Base-by-base conservation (phyloP, 2,329 filamentous ascomycete species). In the Rhynchosporium graminicola region DNA sequence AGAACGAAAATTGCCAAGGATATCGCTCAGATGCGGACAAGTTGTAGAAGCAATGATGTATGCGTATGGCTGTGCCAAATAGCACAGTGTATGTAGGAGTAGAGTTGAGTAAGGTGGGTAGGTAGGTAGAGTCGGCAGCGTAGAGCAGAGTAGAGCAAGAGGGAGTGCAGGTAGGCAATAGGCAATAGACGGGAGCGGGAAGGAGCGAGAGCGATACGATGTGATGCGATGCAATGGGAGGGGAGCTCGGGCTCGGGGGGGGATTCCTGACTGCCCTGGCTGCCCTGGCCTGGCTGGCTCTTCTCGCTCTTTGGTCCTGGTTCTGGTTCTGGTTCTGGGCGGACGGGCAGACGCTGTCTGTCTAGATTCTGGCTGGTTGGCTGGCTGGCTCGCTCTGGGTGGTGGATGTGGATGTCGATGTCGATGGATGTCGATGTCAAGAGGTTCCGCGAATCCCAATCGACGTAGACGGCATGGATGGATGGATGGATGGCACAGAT, bases 321-420 rank as follows among this genome's bases (percentile, higher is more conserved):
- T 20, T 20, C 20, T 20, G 20, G 20, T 20, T 20, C 20, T 20
- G 20, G 20, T 20, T 20, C 20, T 20, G 20, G 1, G 20, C 20
- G 20, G 20, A 20, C 20, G 20, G 20, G 20, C 20, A 20, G 20
- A 20, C 20, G 20, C 20, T 20, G 20, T 20, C 20, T 20, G 38
- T 38, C 38, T 38, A 54, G 54, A 59, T 64, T 59, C 62, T 64
- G 62, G 59, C 58, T 59, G 47, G 55, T 50, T 38, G 61, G 28
- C 20, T 6, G 47, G 33, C 42, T 8, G 29, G 10, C n/a, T 29
- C n/a, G 13, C n/a, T 29, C 12, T 10, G 15, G 4, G 50, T n/a
- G 31, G 50, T 52, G 29, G 29, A n/a, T 33, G 12, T 40, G 42
- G 12, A 20, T 20, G 20, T 20, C 9, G 0, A 43, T 31, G 50